Evolutionary conservation across 352 stramenopile species (phyloP).

Genomic region (Thalassiosira hispida): DNA sequence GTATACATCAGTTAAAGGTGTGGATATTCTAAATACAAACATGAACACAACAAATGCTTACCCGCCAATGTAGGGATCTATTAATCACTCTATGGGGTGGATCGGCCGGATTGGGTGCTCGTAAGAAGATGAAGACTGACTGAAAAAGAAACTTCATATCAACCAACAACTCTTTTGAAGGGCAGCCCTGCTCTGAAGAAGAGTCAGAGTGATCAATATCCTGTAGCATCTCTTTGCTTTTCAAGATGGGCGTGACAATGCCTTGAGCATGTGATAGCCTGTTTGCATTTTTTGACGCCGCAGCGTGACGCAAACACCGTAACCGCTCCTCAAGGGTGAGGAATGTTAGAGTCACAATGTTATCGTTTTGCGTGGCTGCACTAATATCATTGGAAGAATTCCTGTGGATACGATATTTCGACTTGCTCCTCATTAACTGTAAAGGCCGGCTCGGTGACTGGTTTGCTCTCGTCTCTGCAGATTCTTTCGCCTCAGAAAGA

Average conservation of each 20-base stretch:
- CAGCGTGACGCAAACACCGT: constrained; percentile 62
- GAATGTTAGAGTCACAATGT: constrained; percentile 76
- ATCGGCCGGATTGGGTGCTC: constrained; percentile 45
- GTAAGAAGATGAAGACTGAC: constrained; percentile 78
- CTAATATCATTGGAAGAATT: constrained; percentile 1
- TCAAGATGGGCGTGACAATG: constrained; percentile 10
- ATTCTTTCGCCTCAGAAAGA: constrained; percentile 48
- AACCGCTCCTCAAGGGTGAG: constrained; percentile 82
- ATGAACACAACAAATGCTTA: no score
- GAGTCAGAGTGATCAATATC: constrained; percentile 41
- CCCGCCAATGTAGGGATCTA: constrained; percentile 63
- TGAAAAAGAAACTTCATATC: constrained; percentile 80
- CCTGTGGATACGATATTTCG: constrained; percentile 32
- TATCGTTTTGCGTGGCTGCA: constrained; percentile 10
- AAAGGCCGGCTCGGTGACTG: constrained; percentile 31
- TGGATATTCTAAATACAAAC: background rate
- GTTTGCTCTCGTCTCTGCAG: constrained; percentile 14
- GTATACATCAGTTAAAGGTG: background rate
- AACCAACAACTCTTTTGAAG: constrained; percentile 58
- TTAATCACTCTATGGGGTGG: constrained; percentile 81
- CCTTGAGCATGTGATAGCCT: background rate
- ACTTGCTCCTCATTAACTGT: constrained; percentile 39
- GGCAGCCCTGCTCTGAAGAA: constrained; percentile 5
- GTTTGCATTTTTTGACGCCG: constrained; percentile 38
- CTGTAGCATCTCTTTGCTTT: constrained; percentile 9